phyloP scores from a whole-genome alignment of 371 early-diverging fungal species.

The Blakeslea trispora region DNA sequence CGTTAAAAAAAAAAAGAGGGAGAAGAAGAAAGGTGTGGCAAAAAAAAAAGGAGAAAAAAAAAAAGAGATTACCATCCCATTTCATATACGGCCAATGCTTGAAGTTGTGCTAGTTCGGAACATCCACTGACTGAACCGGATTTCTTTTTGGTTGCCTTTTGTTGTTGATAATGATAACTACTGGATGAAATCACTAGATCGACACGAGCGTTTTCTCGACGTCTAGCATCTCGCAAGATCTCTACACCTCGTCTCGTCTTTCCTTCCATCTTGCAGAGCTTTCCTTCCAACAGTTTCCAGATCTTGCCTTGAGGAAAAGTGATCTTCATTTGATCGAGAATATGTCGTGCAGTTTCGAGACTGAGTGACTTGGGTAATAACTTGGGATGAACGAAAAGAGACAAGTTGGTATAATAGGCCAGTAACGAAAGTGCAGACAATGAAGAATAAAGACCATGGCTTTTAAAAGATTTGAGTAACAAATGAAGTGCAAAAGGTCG shows the following conservation, averaged over 20 bases:
- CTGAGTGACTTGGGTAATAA: constrained; percentile 42
- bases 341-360: constrained; percentile 31
- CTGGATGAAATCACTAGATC: constrained; percentile 1
- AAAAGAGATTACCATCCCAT: constrained; percentile 47
- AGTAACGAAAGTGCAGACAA: constrained; percentile 44
- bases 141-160: constrained; percentile 12
- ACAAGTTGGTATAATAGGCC: constrained; percentile 49
- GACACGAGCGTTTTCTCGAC: constrained; percentile 22
- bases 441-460: constrained; percentile 40
- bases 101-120: constrained; percentile 42
- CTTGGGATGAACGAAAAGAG: constrained; percentile 49
- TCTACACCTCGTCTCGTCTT: constrained; percentile 45
- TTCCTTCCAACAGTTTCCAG: constrained; percentile 50
- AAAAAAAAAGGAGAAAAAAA: neutral
- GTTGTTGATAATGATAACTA: neutral
- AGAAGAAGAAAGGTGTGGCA: no score
- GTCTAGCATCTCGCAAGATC: constrained; percentile 42
- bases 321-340: constrained; percentile 42
- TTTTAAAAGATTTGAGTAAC: constrained; percentile 39
- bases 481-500: constrained; percentile 50
- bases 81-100: constrained; percentile 48
- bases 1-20: no score
- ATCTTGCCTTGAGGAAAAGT: constrained; percentile 42
- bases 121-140: neutral
- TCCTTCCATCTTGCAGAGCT: constrained; percentile 50